phyloP scores from a whole-genome alignment of 306 rosid genomes.

The Cicer judaicum region DNA sequence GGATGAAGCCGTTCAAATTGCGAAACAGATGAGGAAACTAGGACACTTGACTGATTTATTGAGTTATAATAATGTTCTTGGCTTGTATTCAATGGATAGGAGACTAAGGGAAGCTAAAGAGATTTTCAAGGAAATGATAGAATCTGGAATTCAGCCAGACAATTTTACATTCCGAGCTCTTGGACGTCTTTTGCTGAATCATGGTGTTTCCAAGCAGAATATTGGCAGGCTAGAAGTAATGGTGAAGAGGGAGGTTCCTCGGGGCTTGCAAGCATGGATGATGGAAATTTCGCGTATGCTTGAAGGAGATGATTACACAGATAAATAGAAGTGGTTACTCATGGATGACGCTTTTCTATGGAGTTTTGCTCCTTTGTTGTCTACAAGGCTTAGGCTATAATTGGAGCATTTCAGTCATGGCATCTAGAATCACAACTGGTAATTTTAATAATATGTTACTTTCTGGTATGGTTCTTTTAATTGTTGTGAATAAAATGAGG shows the following conservation, averaged over 20 bases:
- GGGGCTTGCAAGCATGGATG: constrained; percentile 70
- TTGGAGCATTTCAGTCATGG: constrained; percentile 34
- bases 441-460: constrained; percentile 27
- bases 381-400: constrained; percentile 14
- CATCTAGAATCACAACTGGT: constrained; percentile 34
- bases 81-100: constrained; percentile 64
- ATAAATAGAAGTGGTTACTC: constrained; percentile 41
- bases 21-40: constrained; percentile 63
- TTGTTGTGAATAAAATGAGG: background rate
- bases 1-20: constrained; percentile 66
- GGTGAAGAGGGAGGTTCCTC: constrained; percentile 55
- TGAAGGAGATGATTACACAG: constrained; percentile 41
- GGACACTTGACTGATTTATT: constrained; percentile 60
- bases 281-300: constrained; percentile 57
- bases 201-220: constrained; percentile 73
- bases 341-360: constrained; percentile 27
- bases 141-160: constrained; percentile 66
- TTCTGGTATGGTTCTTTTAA: background rate
- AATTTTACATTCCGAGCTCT: constrained; percentile 75
- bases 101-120: constrained; percentile 64
- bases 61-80: constrained; percentile 74
- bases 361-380: constrained; percentile 28
- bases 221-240: constrained; percentile 69
- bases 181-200: constrained; percentile 60
- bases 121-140: constrained; percentile 65